Evolutionary conservation across 306 rosid species (phyloP), one percentile per base, ranked within the genome.

Genomic region (Urtica urens): DNA sequence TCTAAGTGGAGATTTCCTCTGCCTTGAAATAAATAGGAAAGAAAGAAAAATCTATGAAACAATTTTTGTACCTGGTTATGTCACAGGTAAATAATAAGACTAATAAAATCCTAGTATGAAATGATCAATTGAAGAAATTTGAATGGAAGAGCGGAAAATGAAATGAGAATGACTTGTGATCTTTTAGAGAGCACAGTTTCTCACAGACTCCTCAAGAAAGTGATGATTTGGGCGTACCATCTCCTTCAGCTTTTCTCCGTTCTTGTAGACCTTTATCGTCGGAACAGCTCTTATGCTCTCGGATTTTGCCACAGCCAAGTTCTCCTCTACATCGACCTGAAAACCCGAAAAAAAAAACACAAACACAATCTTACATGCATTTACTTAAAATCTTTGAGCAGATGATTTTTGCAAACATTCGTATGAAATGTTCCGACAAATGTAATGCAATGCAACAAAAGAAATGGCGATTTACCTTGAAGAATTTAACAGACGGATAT

Each of bases 271-370:
- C 65, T 83, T 83, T 55, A 87, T 80, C 10, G 96, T 69, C 40
- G 94, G 94, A 24, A 83, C 71, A 2, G 47, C 51, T 67, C 70
- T 81, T 60, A 81, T 71, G 82, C 67, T 65, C 64, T 85, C 87
- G 4, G 78, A 66, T 62, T 85, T 85, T 9, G 93, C 83, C 57
- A 81, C 41, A 14, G 76, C 62, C 38, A 69, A 28, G 59, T 67
- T 73, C 81, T 81, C 87, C 67, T 78, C 95, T 37, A 78, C 84
- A 17, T 81, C 84, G 72, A 81, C 95, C 95, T 85, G 46, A 64
- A 44, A 34, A 1, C 3, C 41, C 46, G 24, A 45, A 41, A 35
- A 50, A 53, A 46, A 6, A n/a, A n/a, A n/a, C n/a, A n/a, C n/a
- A n/a, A n/a, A n/a, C n/a, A n/a, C n/a, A n/a, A n/a, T n/a, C n/a